Conservation (phyloP, 2,329 filamentous ascomycete species). For the Raffaelea arxii region DNA sequence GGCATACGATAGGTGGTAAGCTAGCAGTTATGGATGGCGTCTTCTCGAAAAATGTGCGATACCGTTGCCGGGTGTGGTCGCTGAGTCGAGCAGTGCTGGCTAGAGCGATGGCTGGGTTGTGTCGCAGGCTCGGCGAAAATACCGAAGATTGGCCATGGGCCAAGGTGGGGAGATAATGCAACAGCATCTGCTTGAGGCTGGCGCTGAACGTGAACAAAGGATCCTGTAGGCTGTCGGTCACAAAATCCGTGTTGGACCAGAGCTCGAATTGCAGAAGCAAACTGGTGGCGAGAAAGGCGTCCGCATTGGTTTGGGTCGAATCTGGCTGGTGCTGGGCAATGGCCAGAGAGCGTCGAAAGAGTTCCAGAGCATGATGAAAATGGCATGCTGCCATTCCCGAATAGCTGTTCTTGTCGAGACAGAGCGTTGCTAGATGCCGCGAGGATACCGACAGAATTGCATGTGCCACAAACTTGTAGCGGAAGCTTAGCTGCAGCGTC, state of each 20-base stretch:
- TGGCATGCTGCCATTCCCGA: slow-evolving; percentile 9
- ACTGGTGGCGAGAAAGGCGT: slow-evolving; percentile 16
- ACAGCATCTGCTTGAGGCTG: slow-evolving; percentile 14
- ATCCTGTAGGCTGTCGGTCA: slow-evolving; percentile 9
- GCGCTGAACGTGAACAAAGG: slow-evolving; percentile 15
- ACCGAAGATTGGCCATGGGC: slow-evolving; percentile 4
- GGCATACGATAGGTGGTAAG: slow-evolving; percentile 3
- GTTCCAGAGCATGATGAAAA: slow-evolving; percentile 11
- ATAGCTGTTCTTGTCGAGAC: background rate
- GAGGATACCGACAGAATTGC: slow-evolving; percentile 14
- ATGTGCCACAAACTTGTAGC: slow-evolving; percentile 15
- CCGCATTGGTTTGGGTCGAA: slow-evolving; percentile 11
- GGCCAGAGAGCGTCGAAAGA: slow-evolving; percentile 10
- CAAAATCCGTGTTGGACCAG: slow-evolving; percentile 13
- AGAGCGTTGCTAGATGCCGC: slow-evolving; percentile 13
- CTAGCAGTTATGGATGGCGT: no score
- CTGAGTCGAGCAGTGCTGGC: slow-evolving; percentile 2
- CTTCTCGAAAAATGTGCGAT: no score
- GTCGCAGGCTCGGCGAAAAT: slow-evolving; percentile 4
- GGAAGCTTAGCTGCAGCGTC: slow-evolving; percentile 14
- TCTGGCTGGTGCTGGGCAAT: slow-evolving; percentile 7
- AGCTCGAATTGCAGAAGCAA: slow-evolving; percentile 15
- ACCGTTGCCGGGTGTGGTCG: no score
- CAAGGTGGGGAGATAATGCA: slow-evolving; percentile 10
- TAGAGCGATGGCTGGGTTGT: slow-evolving; percentile 1